Evolutionary conservation across 139 green algal genomes (phyloP).

Genomic region (Diplosphaera chodatii): DNA sequence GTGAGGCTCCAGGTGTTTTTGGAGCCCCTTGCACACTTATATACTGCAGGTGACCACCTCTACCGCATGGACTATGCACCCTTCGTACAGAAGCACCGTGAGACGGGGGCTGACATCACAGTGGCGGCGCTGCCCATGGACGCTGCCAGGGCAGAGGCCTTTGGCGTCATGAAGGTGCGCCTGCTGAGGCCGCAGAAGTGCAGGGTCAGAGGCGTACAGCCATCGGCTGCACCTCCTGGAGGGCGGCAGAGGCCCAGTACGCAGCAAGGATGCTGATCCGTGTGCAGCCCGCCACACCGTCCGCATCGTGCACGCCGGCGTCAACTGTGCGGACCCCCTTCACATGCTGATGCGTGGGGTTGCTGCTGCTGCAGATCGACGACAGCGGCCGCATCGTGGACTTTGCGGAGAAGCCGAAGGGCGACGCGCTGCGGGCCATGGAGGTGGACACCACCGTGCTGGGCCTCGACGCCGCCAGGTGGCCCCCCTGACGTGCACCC

Average conservation of each 20-base stretch:
- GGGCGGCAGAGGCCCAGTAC: too few species aligned
- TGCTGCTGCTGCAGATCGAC: slow-evolving; percentile 64
- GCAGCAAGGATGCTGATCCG: too few species aligned
- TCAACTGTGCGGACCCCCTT: too few species aligned
- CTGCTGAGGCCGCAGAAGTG: neutral
- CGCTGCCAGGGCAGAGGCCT: slow-evolving; percentile 82
- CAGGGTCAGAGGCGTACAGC: neutral
- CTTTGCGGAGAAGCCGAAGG: slow-evolving; percentile 98
- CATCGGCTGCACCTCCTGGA: too few species aligned
- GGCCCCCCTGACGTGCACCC: too few species aligned
- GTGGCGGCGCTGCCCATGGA: slow-evolving; percentile 92
- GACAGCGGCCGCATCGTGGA: slow-evolving; percentile 63
- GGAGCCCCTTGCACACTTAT: too few species aligned
- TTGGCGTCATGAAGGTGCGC: slow-evolving; percentile 93
- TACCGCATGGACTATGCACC: slow-evolving; percentile 99
- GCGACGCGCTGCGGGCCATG: slow-evolving; percentile 86
- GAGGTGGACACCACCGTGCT: slow-evolving; percentile 95
- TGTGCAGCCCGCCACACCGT: too few species aligned
- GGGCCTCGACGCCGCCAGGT: slow-evolving; percentile 69
- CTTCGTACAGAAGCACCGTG: slow-evolving; percentile 90
- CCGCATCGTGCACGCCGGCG: too few species aligned
- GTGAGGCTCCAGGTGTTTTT: too few species aligned
- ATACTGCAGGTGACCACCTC: slow-evolving; percentile 93
- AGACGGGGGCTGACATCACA: slow-evolving; percentile 90
- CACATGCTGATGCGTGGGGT: too few species aligned